Percentiles rank a stretch among this genome's conserved stretches.
Conservation (phyloP, 495 filamentous ascomycete species). For the Chaetomium cochliodes region DNA sequence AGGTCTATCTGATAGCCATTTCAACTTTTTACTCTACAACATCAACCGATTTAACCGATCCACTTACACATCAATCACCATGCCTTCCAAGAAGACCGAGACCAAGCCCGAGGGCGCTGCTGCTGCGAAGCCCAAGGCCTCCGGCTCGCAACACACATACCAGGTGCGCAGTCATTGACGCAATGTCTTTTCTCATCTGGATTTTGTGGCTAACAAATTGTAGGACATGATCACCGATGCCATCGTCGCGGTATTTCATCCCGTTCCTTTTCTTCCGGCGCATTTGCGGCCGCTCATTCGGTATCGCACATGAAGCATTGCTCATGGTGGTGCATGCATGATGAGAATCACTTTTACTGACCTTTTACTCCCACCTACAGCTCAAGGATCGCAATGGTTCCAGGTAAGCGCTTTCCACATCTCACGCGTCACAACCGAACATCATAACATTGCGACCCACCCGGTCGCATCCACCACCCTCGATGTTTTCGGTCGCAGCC, state of each 20-base stretch:
- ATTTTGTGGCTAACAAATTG: constrained; percentile 41
- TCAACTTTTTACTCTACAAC: constrained; percentile 2
- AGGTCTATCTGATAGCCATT: not conserved
- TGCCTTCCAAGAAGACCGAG: constrained; percentile 66
- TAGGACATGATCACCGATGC: constrained; percentile 69
- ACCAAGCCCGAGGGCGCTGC: constrained; percentile 38
- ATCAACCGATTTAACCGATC: constrained; percentile 24
- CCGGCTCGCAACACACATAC: constrained; percentile 53
- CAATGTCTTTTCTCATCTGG: constrained; percentile 1
- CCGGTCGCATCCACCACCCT: not conserved
- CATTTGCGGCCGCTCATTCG: constrained; percentile 28
- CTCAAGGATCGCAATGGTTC: constrained; percentile 66
- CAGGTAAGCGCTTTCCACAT: constrained; percentile 49
- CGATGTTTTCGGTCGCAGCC: constrained; percentile 6
- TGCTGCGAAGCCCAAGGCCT: constrained; percentile 56
- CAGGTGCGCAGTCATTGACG: constrained; percentile 50
- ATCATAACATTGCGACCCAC: constrained; percentile 10
- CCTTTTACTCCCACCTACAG: constrained; percentile 43
- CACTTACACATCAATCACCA: constrained; percentile 42
- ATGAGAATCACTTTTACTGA: constrained; percentile 44
- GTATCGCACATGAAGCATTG: constrained; percentile 16
- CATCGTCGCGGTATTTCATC: constrained; percentile 59
- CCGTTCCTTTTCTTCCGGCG: constrained; percentile 43
- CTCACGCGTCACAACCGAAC: constrained; percentile 15
- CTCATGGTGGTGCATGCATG: constrained; percentile 21